These are phyloP conservation scores for Podila horticola DNA, from an alignment of 192 early-diverging fungal genomes.

Conservation along the genomic window DNA sequence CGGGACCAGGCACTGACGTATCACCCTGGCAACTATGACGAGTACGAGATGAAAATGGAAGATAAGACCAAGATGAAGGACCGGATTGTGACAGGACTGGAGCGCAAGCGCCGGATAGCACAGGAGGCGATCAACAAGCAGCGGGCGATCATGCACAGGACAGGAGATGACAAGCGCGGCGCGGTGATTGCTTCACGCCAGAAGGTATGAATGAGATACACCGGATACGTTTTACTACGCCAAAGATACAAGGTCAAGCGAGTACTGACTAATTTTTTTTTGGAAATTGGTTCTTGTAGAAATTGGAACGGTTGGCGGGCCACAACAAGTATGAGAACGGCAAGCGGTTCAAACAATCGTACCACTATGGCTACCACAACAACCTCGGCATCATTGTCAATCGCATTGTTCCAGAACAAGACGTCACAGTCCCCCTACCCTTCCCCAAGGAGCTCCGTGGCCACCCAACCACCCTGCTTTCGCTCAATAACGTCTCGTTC, in stretches of 20 bases:
- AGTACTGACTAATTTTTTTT: not conserved
- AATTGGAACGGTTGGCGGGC: conserved; percentile 71
- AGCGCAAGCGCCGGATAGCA: conserved; percentile 77
- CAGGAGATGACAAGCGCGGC: conserved; percentile 88
- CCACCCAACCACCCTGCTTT: conserved; percentile 72
- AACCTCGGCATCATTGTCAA: conserved; percentile 26
- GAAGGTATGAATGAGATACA: conserved; percentile 58
- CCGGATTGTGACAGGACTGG: conserved; percentile 65
- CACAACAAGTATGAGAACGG: conserved; percentile 74
- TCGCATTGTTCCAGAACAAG: conserved; percentile 23
- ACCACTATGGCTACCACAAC: conserved; percentile 65
- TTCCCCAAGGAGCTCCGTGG: conserved; percentile 66
- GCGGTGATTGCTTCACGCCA: conserved; percentile 78
- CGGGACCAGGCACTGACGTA: conserved; percentile 78
- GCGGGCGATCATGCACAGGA: conserved; percentile 73
- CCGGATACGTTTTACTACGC: not conserved
- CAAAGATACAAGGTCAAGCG: too few relatives aligned
- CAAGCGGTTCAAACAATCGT: conserved; percentile 73
- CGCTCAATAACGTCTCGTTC: conserved; percentile 74
- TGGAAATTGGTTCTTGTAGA: conserved; percentile 28
- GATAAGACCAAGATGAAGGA: conserved; percentile 76
- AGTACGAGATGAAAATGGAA: conserved; percentile 79
- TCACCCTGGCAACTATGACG: conserved; percentile 88
- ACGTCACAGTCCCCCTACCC: conserved; percentile 65
- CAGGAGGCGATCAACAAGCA: conserved; percentile 82